These are phyloP conservation scores for Plectranthus barbatus DNA, from an alignment of 257 asterid genomes.

Conservation along the genomic window DNA sequence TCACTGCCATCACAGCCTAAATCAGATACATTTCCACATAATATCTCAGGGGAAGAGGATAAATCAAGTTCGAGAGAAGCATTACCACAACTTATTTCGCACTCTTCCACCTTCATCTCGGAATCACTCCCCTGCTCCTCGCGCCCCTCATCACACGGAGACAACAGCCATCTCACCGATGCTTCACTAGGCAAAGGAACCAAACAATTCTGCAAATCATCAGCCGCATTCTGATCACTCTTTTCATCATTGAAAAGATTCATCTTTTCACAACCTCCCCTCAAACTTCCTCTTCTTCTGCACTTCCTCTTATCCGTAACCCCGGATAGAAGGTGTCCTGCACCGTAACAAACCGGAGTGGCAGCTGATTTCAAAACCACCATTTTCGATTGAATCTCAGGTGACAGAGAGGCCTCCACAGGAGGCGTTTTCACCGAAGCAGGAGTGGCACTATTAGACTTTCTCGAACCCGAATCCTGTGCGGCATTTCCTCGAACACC, in stretches of 20 bases:
- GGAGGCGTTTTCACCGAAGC: conserved; percentile 60
- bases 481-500: conserved; percentile 7
- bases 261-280: conserved; percentile 29
- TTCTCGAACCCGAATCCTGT: neutral
- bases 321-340: conserved; percentile 70
- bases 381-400: conserved; percentile 55
- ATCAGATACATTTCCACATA: conserved; percentile 22
- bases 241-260: conserved; percentile 10
- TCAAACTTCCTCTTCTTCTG: conserved; percentile 69
- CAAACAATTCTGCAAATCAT: conserved; percentile 24
- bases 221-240: conserved; percentile 4
- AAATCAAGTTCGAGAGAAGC: conserved; percentile 15
- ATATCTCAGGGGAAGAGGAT: conserved; percentile 24
- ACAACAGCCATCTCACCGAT: conserved; percentile 50
- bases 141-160: conserved; percentile 33
- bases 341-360: conserved; percentile 76
- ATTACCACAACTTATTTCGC: conserved; percentile 6
- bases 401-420: conserved; percentile 69
- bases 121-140: conserved; percentile 14
- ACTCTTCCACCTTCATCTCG: conserved; percentile 9
- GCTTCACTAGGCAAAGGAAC: conserved; percentile 64
- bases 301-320: conserved; percentile 70
- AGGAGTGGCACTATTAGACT: conserved; percentile 7
- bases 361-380: conserved; percentile 30
- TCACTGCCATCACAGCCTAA: conserved; percentile 15